Evolutionary conservation across 257 asterid genomes (phyloP).

Genomic region (Nicotiana obtusifolia): DNA sequence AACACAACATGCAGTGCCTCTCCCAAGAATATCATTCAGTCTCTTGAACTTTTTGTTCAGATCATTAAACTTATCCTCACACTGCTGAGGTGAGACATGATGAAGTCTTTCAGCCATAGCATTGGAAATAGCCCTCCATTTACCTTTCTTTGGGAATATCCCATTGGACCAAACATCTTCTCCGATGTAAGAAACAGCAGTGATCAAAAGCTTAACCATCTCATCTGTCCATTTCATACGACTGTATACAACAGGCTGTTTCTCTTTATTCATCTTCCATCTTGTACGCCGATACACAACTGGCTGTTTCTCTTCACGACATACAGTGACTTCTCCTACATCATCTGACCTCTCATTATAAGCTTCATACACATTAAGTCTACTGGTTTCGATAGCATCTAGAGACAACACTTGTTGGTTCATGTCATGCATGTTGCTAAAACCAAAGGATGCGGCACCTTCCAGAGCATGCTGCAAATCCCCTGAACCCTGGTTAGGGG

Average conservation of each 20-base stretch:
- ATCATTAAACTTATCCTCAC: slow-evolving; percentile 54
- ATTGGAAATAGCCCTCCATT: slow-evolving; percentile 43
- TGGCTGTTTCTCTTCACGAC: not conserved
- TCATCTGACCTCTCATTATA: not conserved
- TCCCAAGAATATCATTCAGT: slow-evolving; percentile 36
- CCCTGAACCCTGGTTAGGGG: not conserved
- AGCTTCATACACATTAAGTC: not conserved
- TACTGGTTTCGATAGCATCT: not conserved
- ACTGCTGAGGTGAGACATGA: slow-evolving; percentile 48
- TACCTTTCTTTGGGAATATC: slow-evolving; percentile 24
- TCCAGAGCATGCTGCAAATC: slow-evolving; percentile 9
- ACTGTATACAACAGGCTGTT: slow-evolving; percentile 16
- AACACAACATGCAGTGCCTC: slow-evolving; percentile 13
- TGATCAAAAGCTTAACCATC: slow-evolving; percentile 45
- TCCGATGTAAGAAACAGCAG: slow-evolving; percentile 28
- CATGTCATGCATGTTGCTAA: slow-evolving; percentile 5
- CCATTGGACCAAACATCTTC: slow-evolving; percentile 11
- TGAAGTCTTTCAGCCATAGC: slow-evolving; percentile 37
- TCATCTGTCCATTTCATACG: slow-evolving; percentile 40
- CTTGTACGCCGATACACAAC: slow-evolving; percentile 10
- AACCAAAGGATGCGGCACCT: slow-evolving; percentile 3
- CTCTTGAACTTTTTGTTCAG: slow-evolving; percentile 42
- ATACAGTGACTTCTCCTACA: not conserved
- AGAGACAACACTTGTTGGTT: slow-evolving; percentile 5
- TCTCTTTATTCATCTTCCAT: slow-evolving; percentile 15